Conservation (phyloP, 73 alveolate genomes). For the Tetrahymena malaccensis region DNA sequence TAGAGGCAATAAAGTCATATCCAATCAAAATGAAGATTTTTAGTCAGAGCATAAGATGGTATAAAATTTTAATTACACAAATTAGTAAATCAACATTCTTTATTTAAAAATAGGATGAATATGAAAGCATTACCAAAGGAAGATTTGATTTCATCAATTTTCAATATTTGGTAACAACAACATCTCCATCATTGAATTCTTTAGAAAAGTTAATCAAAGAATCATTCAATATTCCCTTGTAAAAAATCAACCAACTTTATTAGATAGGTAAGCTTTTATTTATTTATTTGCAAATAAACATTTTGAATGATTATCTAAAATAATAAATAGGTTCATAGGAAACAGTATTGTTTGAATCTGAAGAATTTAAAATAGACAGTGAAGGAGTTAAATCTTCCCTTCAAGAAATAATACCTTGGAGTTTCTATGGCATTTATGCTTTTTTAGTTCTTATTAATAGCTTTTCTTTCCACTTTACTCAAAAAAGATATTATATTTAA, state of each 20-base stretch:
- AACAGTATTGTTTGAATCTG: not conserved
- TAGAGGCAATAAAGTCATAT: not conserved
- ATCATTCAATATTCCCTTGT: not conserved
- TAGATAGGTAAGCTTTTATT: not conserved
- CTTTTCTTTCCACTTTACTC: not conserved
- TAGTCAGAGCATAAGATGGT: not conserved
- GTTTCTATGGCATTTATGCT: not conserved
- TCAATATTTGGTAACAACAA: not conserved
- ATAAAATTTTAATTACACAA: not conserved
- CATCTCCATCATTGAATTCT: not conserved
- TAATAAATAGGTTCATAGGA: not conserved
- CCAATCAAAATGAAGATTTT: not conserved
- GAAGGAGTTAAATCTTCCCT: not conserved
- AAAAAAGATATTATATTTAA: not conserved
- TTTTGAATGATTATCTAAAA: not conserved
- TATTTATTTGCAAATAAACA: no score
- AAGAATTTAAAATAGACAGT: not conserved
- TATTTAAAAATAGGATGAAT: not conserved
- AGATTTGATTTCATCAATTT: not conserved
- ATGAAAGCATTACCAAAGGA: not conserved
- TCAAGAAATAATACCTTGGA: not conserved
- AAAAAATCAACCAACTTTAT: not conserved
- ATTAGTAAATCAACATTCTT: no score
- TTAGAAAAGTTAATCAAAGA: not conserved
- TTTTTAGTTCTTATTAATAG: not conserved